Base-by-base conservation (phyloP, 106 monocot genomes). In the Dendrobium officinale region DNA sequence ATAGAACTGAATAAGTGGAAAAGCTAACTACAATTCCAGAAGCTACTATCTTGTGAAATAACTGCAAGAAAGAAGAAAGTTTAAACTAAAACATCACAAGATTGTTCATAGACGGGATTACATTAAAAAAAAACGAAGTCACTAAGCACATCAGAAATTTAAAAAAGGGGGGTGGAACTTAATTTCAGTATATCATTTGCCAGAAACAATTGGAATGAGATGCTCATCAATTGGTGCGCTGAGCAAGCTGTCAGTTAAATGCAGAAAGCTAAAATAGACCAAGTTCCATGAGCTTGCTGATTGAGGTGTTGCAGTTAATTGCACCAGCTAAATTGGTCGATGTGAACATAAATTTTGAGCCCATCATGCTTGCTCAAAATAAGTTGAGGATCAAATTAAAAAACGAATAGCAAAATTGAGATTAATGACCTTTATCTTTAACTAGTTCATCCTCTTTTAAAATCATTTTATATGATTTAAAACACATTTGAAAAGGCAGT, bases 41-140 rank as follows among this genome's bases (percentile, higher is more conserved):
- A 81, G 86, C 82, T 79, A 89, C 56, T 41, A 90, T 85, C 82
- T 89, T 94, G 83, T 86, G 88, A 54, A 92, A 98, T 19, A 98
- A 55, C 94, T 97, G 85, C 72, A 87, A 54, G 59, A 68, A 73
- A 58, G 4, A 70, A 81, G 41, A 40, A 13, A 79, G 48, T 77
- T 81, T 40, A 81, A 54, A 75, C 31, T 76, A 24, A 42, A 75
- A 73, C 1, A 55, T 70, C 20, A 42, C 2, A 79, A 78, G 10
- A 55, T 4, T 56, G 48, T 73, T 26, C 13, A 61, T 22, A 75
- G 9, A 61, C 22, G 42, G 19, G 19, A 33, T 33, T 77, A 2
- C 64, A 19, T 37, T 37, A 37, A 37, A 2, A 37, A 37, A 37
- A 37, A 37, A 47, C 5, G 29, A 45, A 75, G 47, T 27, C 5